Evolutionary conservation across 2,329 filamentous ascomycete genomes (phyloP), one percentile per base, ranked within the genome.

Genomic region (Trichoderma atrobrunneum): DNA sequence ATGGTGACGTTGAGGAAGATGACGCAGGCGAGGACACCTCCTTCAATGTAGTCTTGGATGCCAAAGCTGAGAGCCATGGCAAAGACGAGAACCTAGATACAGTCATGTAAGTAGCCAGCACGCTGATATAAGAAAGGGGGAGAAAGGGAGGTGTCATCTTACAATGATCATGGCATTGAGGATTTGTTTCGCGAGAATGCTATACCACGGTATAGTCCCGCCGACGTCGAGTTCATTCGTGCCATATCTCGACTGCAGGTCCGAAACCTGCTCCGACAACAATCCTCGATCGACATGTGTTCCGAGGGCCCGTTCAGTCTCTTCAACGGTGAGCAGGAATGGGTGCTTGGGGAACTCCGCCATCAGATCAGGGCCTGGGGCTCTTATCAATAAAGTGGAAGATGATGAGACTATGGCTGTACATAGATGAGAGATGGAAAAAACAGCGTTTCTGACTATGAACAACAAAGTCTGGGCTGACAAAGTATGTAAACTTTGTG

Each of bases 91-190:
- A 94, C 91, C 91, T 93, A 36, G 3, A 11, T 18, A 11, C 34
- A 5, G 8, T 10, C 12, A 54, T 43, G 39, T 61, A 14, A 69
- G 56, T 36, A 21, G 7, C 3, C 12, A 43, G 39, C 3, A 3
- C 5, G 11, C 5, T 54, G 28, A 10, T 3, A 36, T 7, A n/a
- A n/a, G 10, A 39, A 5, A 7, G 2, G 16, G 21, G 16, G 10
- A 34, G 32, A 16, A 26, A 26, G 5, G n/a, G 28, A 7, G 7
- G 3, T 7, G 24, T n/a, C 21, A 7, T 12, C 87, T 75, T 81
- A 89, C 88, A 77, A 94, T 81, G 71, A 92, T 92, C 92, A 94
- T 93, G 72, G 92, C 92, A 84, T 94, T 94, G 78, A 90, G 88
- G 26, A 93, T 81, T 79, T 94, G 92, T 76, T 91, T 90, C 72